Evolutionary conservation across 1,139 yeast genomes (phyloP), one percentile per base, ranked within the genome.

Genomic region (Saccharomyces pastorianus): DNA sequence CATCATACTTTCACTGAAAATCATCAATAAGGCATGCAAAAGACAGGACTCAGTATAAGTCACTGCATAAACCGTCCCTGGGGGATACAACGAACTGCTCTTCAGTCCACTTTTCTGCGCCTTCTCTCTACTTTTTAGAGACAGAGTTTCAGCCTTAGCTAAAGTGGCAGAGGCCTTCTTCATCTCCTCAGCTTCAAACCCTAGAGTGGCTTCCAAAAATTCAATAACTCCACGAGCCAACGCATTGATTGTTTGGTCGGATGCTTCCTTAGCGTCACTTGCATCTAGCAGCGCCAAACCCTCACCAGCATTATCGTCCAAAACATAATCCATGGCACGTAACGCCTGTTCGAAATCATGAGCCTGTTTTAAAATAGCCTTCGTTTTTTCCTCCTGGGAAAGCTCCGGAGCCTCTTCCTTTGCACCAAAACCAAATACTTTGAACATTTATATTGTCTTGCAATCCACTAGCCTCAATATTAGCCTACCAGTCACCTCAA

Each of bases 1-100:
- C 59, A 84, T 73, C 64, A 83, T 76, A 61, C 84, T 79, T 68
- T 84, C 89, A 55, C 85, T 80, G 56, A 84, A 69, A 51, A 82
- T 68, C 76, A 81, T 75, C 57, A 85, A 74, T 61, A 93, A 76
- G 0, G 98, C 98, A 65, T 88, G 86, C 68, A 93, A 73, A 51
- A 93, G 74, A 53, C 91, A 87, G 49, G 95, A 81, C 67, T 93
- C 98, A 0, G 96, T 96, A 63, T 85, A 81, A 0, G 95, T 89
- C 42, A 93, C 90, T 32, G 91, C 90, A 71, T 85, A 91, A 69
- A 90, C 96, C 1, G 96, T 87, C 0, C 98, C 98, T 0, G 96
- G 95, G 0, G 96, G 95, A 69, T 88, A 93, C 13, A 83, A 77
- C 27, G 80, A 77, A 31, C 93, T 83, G 1, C 95, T 82, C 47